These are phyloP conservation scores for Coniophora puteana DNA, from an alignment of 1,284 basidiomycete species.

Conservation along the genomic window DNA sequence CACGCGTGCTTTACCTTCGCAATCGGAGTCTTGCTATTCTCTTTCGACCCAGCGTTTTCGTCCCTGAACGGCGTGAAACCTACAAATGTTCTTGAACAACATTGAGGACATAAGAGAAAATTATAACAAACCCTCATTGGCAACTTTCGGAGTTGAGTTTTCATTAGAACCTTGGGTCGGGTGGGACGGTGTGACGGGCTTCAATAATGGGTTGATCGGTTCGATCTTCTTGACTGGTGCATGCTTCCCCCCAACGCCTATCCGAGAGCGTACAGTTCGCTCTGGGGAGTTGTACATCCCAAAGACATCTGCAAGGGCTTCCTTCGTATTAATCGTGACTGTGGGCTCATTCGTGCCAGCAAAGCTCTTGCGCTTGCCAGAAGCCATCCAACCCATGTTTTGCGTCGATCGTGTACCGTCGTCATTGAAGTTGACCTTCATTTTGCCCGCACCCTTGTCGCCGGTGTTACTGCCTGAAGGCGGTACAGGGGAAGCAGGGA, in stretches of 20 bases:
- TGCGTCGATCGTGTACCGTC: conserved; percentile 44
- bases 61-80: conserved; percentile 61
- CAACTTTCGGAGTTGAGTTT: conserved; percentile 39
- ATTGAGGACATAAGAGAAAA: neutral
- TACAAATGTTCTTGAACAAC: conserved; percentile 15
- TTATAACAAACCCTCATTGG: conserved; percentile 26
- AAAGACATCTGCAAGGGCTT: conserved; percentile 90
- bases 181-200: conserved; percentile 27
- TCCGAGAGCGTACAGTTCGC: conserved; percentile 59
- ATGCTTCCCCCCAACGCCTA: conserved; percentile 60
- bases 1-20: conserved; percentile 38
- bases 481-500: conserved; percentile 9
- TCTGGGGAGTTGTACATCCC: conserved; percentile 90
- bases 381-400: conserved; percentile 30
- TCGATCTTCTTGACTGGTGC: conserved; percentile 65
- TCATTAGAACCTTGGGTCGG: conserved; percentile 35
- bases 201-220: conserved; percentile 26
- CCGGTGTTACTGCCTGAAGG: conserved; percentile 15
- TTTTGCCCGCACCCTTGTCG: conserved; percentile 25
- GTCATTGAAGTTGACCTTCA: conserved; percentile 50
- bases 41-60: conserved; percentile 46
- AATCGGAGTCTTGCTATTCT: conserved; percentile 43
- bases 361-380: conserved; percentile 34
- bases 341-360: conserved; percentile 46
- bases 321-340: conserved; percentile 84